A percentile compares a stretch with the other conserved stretches of the same genome.
Evolutionary conservation across 2,329 filamentous ascomycete genomes (phyloP).

Genomic region (Botrytis fragariae): DNA sequence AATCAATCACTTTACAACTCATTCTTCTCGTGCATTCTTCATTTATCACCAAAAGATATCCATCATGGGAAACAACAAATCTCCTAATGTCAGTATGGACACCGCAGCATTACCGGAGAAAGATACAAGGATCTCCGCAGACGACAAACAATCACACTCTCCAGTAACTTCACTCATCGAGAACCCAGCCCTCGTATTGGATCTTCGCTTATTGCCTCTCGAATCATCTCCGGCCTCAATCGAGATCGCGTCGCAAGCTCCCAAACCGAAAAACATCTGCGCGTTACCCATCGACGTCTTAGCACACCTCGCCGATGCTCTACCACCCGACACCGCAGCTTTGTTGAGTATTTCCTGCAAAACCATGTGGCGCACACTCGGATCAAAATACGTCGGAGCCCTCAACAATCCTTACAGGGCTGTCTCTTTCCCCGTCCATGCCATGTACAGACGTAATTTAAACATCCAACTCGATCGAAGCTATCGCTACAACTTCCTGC

Average conservation of each 20-base stretch:
- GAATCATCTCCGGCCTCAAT: not conserved
- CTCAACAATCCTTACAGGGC: not conserved
- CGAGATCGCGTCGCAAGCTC: not conserved
- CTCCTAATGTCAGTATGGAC: not conserved
- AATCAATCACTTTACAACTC: not conserved
- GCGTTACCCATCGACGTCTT: constrained; percentile 21
- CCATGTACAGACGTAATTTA: not conserved
- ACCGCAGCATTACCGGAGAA: not conserved
- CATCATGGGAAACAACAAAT: not conserved
- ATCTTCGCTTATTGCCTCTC: too few relatives aligned
- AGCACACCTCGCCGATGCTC: constrained; percentile 19
- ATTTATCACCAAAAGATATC: not conserved
- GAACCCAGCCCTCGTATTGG: not conserved
- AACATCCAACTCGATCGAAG: not conserved
- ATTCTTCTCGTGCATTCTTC: not conserved
- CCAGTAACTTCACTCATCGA: not conserved
- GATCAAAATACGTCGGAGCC: constrained; percentile 14
- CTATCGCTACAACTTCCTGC: not conserved
- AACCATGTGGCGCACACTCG: constrained; percentile 18
- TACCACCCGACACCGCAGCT: constrained; percentile 22
- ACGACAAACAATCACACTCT: not conserved
- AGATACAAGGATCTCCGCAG: not conserved
- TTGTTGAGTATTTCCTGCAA: constrained; percentile 24
- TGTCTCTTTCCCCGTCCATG: not conserved
- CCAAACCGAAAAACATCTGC: constrained; percentile 16